Base-by-base conservation (phyloP, 2,329 filamentous ascomycete species). In the Drechslerella stenobrocha region DNA sequence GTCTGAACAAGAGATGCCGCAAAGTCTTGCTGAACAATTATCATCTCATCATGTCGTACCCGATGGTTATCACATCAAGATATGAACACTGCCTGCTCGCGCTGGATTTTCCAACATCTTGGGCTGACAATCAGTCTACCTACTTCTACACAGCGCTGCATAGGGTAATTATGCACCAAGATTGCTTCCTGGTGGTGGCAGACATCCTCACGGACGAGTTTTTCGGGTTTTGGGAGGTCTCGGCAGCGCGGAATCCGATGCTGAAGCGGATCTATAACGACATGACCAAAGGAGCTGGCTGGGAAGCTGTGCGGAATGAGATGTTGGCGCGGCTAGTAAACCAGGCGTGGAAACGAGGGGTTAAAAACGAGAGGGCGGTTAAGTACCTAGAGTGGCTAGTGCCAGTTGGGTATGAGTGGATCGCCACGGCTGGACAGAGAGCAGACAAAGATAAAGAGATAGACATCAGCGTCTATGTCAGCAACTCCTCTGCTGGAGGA, bases 21-120 rank as follows among this genome's bases (percentile, higher is more conserved):
- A 47, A 35, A 13, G n/a, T 53, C 1, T 6, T 60, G 2, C 35
- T 67, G 2, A 48, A 67, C 22, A 67, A 60, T 15, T 60, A 67
- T 11, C 63, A 51, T n/a, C 22, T 52, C 1, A 46, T 67, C 6
- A n/a, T 67, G 11, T 26, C 15, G 9, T 67, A 67, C 35, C 63
- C 55, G 1, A 11, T 18, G 1, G 18, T 30, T 2, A 66, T 66
- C 8, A 55, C 53, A 11, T 53, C 61, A 0, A 47, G 26, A 30
- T 67, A 60, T 23, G 55, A 60, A 11, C 48, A 37, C 15, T 60
- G 28, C 28, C 55, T 45, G 3, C 24, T 67, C 22, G 44, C 15
- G 1, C 22, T 56, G 0, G 24, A 13, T 0, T 60, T 67, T 20
- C 63, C 63, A 0, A 2, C 13, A 0, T 50, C 24, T 35, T 60